phyloP scores from a whole-genome alignment of 108 stramenopile genomes.

The Cylindrotheca closterium region DNA sequence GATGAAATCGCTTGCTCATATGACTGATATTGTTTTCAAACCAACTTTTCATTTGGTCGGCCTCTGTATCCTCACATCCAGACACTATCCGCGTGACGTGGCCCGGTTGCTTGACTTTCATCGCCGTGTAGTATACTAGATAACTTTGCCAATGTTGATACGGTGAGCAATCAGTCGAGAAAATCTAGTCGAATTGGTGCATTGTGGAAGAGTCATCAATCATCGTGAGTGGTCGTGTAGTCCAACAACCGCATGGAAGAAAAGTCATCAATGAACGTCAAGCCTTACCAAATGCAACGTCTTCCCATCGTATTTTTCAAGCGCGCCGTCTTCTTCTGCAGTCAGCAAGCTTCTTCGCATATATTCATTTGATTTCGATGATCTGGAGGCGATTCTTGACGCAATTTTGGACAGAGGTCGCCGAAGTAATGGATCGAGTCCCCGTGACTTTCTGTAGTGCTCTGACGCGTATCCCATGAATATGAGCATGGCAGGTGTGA shows the following conservation, averaged over 20 bases:
- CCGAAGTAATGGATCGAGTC: slow-evolving; percentile 10
- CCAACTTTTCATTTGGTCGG: slow-evolving; percentile 7
- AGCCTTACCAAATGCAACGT: slow-evolving; percentile 13
- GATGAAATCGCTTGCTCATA: slow-evolving; percentile 44
- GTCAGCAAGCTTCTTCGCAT: slow-evolving; percentile 12
- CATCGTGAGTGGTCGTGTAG: no score
- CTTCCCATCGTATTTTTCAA: slow-evolving; percentile 3
- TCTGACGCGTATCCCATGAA: slow-evolving; percentile 16
- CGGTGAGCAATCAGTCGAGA: slow-evolving; percentile 73
- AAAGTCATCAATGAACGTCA: no score
- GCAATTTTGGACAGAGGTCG: background rate
- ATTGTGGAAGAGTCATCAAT: no score
- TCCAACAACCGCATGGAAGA: no score
- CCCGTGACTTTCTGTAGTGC: slow-evolving; percentile 7
- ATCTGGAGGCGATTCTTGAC: background rate
- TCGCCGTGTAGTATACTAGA: slow-evolving; percentile 63
- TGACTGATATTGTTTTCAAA: slow-evolving; percentile 36
- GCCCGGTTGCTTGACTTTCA: slow-evolving; percentile 73
- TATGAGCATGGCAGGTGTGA: background rate
- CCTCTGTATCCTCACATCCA: slow-evolving; percentile 32
- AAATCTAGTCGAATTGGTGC: no score
- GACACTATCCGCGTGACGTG: slow-evolving; percentile 90
- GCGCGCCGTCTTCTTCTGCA: slow-evolving; percentile 11
- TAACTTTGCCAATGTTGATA: slow-evolving; percentile 82
- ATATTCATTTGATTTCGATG: background rate